Conservation (phyloP, 371 early-diverging fungal genomes). For the Apophysomyces ossiformis region DNA sequence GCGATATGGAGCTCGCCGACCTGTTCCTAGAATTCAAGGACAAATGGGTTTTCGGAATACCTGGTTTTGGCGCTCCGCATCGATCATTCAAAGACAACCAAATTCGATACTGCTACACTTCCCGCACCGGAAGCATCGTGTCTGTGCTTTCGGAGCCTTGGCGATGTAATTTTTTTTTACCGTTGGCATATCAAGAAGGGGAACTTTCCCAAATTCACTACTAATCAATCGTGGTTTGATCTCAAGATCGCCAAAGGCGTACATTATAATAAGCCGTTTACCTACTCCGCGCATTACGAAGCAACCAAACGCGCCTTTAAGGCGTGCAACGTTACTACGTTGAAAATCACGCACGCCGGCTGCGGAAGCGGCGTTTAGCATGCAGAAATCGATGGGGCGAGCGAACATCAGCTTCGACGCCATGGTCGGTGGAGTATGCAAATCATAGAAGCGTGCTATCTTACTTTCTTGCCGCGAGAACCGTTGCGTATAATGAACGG, state of each 20-base stretch:
- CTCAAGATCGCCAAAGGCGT: background rate
- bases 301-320: constrained; percentile 1
- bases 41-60: background rate
- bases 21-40: background rate
- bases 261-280: background rate
- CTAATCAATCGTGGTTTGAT: background rate
- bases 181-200: background rate
- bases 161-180: too few relatives aligned
- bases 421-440: constrained; percentile 9
- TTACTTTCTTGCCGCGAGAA: background rate
- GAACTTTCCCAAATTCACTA: background rate
- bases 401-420: background rate
- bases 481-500: background rate
- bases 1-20: background rate
- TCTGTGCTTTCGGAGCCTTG: too few relatives aligned
- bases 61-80: background rate
- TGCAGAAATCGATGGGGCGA: constrained; percentile 6
- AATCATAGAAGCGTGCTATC: background rate
- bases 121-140: too few relatives aligned
- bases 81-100: background rate
- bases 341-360: constrained; percentile 3
- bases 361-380: background rate
- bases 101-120: too few relatives aligned
- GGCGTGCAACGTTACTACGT: background rate
- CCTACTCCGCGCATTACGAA: background rate